Conservation (phyloP, 177 flowering plant genomes). For the Vitis hybrid region DNA sequence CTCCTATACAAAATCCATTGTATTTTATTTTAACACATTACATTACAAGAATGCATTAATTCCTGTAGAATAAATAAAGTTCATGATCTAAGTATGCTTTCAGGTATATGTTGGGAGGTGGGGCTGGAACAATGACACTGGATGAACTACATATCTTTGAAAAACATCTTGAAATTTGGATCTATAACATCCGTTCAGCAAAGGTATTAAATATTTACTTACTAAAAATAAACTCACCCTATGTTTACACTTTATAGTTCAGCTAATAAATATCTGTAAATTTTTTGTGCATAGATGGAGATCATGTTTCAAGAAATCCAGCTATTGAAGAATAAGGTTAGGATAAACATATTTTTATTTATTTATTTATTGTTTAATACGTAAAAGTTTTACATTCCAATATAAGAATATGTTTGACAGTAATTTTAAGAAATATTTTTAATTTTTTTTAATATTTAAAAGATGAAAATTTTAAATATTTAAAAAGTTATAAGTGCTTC, state of each 20-base stretch:
- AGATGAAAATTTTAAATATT: too few relatives aligned
- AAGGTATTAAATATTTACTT: constrained; percentile 43
- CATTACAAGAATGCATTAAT: too few relatives aligned
- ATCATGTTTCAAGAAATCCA: constrained; percentile 71
- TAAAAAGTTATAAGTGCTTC: too few relatives aligned
- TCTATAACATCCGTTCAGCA: constrained; percentile 59
- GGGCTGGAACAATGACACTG: constrained; percentile 49
- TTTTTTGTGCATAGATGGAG: constrained; percentile 48
- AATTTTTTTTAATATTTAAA: too few relatives aligned
- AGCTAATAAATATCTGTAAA: background rate
- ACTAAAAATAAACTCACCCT: background rate
- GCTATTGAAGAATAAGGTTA: constrained; percentile 58
- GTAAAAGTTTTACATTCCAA: background rate
- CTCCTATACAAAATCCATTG: too few relatives aligned
- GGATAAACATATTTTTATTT: background rate
- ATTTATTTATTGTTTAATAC: too few relatives aligned
- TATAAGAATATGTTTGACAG: too few relatives aligned
- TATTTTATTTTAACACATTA: too few relatives aligned
- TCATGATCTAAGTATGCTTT: background rate
- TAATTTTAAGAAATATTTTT: too few relatives aligned
- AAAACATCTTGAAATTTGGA: constrained; percentile 75
- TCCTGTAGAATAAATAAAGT: background rate
- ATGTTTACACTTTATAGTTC: background rate
- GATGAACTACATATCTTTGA: constrained; percentile 65
- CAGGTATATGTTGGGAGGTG: constrained; percentile 69